These are phyloP conservation scores for Yamadazyma paraphyllophila DNA, from an alignment of 805 yeast species.

Conservation along the genomic window DNA sequence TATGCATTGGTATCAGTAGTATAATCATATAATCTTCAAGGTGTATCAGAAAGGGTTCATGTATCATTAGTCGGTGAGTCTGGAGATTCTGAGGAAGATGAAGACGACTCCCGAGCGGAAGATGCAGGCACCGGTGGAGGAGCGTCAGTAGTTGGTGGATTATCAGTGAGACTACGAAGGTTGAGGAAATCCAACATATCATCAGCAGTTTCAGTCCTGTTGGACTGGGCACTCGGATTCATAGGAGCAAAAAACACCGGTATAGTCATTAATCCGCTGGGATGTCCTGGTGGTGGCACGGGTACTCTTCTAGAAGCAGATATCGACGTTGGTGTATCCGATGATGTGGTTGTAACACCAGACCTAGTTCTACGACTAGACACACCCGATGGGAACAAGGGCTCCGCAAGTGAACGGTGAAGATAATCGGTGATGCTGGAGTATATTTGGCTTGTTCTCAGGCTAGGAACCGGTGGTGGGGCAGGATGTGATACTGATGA, in stretches of 20 bases:
- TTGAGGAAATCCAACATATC: slow-evolving; percentile 27
- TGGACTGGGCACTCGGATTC: neutral
- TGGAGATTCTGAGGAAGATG: neutral
- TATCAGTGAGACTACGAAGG: slow-evolving; percentile 24
- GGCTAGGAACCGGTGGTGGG: neutral
- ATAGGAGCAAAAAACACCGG: neutral
- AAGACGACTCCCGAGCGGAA: slow-evolving; percentile 4
- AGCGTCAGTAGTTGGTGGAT: slow-evolving; percentile 6
- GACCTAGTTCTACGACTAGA: slow-evolving; percentile 44
- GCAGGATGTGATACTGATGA: neutral
- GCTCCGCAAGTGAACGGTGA: slow-evolving; percentile 11
- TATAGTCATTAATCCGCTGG: neutral
- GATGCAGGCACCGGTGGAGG: slow-evolving; percentile 1
- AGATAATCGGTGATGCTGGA: slow-evolving; percentile 7
- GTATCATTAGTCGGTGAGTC: neutral
- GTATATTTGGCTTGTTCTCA: neutral
- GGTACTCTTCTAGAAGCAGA: neutral
- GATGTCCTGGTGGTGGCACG: neutral
- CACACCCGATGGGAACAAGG: slow-evolving; percentile 47
- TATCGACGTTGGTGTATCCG: neutral
- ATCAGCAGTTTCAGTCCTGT: slow-evolving; percentile 8
- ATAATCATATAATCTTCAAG: too few species aligned
- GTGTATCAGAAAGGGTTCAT: too few species aligned
- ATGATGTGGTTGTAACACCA: slow-evolving; percentile 41
- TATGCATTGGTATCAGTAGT: slow-evolving; percentile 2